Evolutionary conservation across 2,329 filamentous ascomycete genomes (phyloP).

Genomic region (Penicillium sp.): DNA sequence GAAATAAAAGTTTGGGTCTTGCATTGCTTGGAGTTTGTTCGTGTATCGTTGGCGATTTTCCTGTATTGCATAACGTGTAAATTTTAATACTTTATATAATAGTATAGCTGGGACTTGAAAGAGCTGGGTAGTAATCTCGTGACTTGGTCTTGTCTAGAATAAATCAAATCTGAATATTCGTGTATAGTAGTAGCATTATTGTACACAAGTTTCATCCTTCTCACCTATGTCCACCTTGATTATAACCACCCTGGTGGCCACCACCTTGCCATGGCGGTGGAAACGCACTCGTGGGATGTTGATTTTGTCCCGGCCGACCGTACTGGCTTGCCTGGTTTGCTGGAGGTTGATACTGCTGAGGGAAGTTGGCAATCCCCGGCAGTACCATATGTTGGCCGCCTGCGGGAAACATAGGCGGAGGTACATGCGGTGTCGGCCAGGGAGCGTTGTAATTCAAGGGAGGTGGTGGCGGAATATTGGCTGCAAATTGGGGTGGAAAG

Average conservation of each 20-base stretch:
- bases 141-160: background rate
- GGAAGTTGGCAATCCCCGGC: constrained; percentile 13
- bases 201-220: background rate
- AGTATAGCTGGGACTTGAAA: background rate
- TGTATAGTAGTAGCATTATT: background rate
- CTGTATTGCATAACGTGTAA: background rate
- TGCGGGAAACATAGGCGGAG: constrained; percentile 24
- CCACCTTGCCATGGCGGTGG: constrained; percentile 18
- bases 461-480: constrained; percentile 24
- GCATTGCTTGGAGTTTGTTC: constrained; percentile 8
- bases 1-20: background rate
- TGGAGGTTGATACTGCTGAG: constrained; percentile 9
- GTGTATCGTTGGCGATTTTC: background rate
- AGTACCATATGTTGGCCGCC: constrained; percentile 15
- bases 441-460: constrained; percentile 31
- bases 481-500: constrained; percentile 16
- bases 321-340: constrained; percentile 14
- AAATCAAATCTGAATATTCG: background rate
- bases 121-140: background rate
- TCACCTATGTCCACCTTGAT: constrained; percentile 8
- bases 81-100: background rate
- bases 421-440: constrained; percentile 35
- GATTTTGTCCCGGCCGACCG: constrained; percentile 23
- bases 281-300: constrained; percentile 28
- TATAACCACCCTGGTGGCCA: constrained; percentile 4